phyloP scores from a whole-genome alignment of 306 rosid species.

The Astragalus membranaceus region DNA sequence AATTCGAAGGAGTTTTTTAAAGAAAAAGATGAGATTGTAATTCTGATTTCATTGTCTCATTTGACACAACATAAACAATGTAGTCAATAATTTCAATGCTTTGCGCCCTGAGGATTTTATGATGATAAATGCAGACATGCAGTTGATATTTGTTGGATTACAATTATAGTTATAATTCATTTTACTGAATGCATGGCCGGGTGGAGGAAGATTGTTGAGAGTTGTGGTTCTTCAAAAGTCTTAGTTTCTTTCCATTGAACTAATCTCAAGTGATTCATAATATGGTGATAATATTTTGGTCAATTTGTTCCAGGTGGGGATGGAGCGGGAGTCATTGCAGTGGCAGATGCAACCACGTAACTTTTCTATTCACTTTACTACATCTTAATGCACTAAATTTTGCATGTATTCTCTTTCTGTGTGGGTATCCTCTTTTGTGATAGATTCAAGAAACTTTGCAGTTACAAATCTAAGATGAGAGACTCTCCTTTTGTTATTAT shows the following conservation, averaged over 20 bases:
- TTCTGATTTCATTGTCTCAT: neutral
- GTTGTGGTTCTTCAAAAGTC: neutral
- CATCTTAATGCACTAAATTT: neutral
- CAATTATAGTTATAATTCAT: neutral
- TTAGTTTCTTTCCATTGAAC: neutral
- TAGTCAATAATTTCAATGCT: neutral
- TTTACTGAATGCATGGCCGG: neutral
- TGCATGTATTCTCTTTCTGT: conserved; percentile 2
- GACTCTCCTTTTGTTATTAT: neutral
- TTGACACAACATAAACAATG: neutral
- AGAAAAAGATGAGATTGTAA: neutral
- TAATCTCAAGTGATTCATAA: conserved; percentile 10
- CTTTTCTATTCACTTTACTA: conserved; percentile 11
- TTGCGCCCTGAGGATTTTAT: neutral
- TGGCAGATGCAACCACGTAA: conserved; percentile 95
- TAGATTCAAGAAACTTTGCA: neutral
- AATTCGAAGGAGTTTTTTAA: neutral
- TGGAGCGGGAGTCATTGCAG: conserved; percentile 45
- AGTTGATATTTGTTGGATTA: neutral
- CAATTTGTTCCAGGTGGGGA: conserved; percentile 56
- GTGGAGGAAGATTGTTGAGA: neutral
- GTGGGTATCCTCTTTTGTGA: neutral
- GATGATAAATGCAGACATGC: neutral
- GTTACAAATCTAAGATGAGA: conserved; percentile 2
- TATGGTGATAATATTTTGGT: conserved; percentile 22